These are phyloP conservation scores for Globisporangium yorkense DNA, from an alignment of 352 stramenopile species.

Conservation along the genomic window DNA sequence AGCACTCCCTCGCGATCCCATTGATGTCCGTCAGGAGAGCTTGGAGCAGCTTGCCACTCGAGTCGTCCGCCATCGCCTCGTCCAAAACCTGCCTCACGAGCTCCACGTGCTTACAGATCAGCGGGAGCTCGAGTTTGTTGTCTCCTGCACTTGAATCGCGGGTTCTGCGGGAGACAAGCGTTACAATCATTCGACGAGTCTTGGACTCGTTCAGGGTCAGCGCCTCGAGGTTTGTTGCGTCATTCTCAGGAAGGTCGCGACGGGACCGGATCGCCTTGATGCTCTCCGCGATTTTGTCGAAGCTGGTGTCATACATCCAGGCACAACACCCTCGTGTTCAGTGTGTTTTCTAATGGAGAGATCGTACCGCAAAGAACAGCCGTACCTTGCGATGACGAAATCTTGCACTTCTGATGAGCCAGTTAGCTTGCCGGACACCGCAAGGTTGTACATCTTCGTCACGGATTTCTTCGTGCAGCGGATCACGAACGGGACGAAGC, in stretches of 20 bases:
- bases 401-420: constrained; percentile 19
- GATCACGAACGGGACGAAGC: constrained; percentile 27
- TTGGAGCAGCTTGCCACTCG: constrained; percentile 21
- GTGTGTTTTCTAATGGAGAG: constrained; percentile 2
- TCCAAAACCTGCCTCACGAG: constrained; percentile 31
- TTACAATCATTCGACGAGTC: constrained; percentile 37
- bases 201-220: constrained; percentile 36
- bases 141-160: background rate
- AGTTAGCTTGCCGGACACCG: constrained; percentile 18
- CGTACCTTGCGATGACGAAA: constrained; percentile 36
- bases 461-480: constrained; percentile 39
- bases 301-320: constrained; percentile 4
- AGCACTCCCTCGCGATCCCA: constrained; percentile 54
- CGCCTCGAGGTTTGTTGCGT: constrained; percentile 18
- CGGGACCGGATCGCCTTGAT: background rate
- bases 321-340: background rate
- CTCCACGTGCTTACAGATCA: constrained; percentile 25
- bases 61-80: constrained; percentile 24
- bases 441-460: constrained; percentile 38
- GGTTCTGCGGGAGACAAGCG: constrained; percentile 14
- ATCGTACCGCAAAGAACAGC: constrained; percentile 17
- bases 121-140: background rate
- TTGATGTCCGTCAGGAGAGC: constrained; percentile 52
- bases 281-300: constrained; percentile 12
- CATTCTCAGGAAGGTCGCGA: background rate